Evolutionary conservation across 2,329 filamentous ascomycete genomes (phyloP), one percentile per base, ranked within the genome.

Genomic region (Dactylellina drechsleri): DNA sequence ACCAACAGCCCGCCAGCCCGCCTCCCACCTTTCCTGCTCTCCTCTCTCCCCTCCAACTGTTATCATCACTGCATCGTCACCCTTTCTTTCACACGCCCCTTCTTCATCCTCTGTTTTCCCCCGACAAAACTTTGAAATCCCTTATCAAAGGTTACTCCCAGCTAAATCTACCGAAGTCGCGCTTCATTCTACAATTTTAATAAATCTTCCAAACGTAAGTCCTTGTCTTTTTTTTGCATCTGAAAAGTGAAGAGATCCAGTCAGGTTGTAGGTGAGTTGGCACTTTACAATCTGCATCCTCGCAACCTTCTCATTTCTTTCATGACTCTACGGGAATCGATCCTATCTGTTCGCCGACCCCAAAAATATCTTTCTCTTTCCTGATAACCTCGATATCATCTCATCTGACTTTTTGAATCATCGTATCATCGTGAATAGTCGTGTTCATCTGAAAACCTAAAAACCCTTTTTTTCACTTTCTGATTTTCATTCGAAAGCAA

Each of bases 1-100:
- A 59, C 62, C 62, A 36, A 67, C 62, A 58, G 50, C 15, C 49
- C 31, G 31, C 6, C 70, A 52, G 56, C 56, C 61, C 40, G 45
- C 53, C 62, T 49, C 62, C 62, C 62, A 49, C 47, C 68, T 57
- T 50, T 50, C 60, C 47, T 49, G 60, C 43, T 57, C 18, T 36
- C 31, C 53, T 57, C 36, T 73, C 68, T 28, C 59, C 59, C 54
- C 64, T 40, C 40, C 40, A 23, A 47, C 56, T 61, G 43, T 28
- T 52, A 50, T 58, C 57, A 43, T 31, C 49, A 26, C 28, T 54
- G 26, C 58, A 50, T 58, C 57, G 53, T 31, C 49, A 26, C 31
- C 36, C 10, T 49, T 60, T 49, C 31, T 36, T 36, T 36, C 31
- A 36, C 10, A 1, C 31, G 10, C 31, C 31, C 31, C 31, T 10